Conservation (phyloP, 305 asterid genomes). For the Rubia peregrina region DNA sequence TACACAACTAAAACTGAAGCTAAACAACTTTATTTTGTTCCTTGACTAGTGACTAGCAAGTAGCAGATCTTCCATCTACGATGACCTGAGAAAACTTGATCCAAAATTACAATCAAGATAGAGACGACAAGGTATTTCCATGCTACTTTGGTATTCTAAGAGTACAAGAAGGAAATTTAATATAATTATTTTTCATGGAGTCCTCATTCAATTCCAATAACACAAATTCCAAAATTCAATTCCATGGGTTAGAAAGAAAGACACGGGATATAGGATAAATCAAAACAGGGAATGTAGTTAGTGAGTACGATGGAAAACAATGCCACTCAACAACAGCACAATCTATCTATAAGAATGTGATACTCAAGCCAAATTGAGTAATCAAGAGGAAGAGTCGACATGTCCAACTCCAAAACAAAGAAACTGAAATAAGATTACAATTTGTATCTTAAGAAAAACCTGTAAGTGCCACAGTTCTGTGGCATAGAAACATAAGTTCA, state of each 20-base stretch:
- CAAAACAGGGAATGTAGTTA: constrained; percentile 3
- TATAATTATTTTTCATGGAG: not conserved
- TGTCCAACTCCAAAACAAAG: not conserved
- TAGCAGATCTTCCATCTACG: not conserved
- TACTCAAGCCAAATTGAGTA: not conserved
- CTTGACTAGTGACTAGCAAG: not conserved
- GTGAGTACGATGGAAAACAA: not conserved
- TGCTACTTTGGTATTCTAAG: not conserved
- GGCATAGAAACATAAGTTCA: not conserved
- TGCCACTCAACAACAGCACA: not conserved
- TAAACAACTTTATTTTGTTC: not conserved
- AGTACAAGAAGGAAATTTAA: not conserved
- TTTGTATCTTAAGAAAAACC: not conserved
- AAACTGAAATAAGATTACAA: not conserved
- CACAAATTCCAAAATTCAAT: not conserved
- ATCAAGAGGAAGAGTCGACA: not conserved
- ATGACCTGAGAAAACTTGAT: not conserved
- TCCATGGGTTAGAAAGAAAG: not conserved
- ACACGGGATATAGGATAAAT: not conserved
- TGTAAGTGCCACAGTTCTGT: not conserved
- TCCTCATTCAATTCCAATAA: not conserved
- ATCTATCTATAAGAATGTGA: not conserved
- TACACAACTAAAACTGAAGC: not conserved
- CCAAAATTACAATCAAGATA: not conserved
- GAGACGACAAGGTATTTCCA: not conserved